Base-by-base conservation (phyloP, 2,329 filamentous ascomycete species). In the Laburnicola sp. region DNA sequence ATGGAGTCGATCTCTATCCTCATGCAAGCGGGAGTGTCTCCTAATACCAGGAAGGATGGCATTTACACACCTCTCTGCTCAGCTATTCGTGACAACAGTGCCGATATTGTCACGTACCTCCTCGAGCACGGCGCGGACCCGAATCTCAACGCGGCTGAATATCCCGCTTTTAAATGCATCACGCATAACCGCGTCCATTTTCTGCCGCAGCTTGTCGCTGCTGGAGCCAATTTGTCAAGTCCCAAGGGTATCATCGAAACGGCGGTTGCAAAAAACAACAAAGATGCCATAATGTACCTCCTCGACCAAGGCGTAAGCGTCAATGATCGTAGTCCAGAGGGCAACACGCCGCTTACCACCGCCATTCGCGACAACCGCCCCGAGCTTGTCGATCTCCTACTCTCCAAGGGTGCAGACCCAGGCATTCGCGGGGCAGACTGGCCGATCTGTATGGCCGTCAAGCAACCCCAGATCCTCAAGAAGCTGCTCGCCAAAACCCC, bases 381-480 rank as follows among this genome's bases (percentile, higher is more conserved):
- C 23, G 84, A 86, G 4, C 75, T 86, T 58, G 78, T 88, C 22
- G 82, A 86, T 34, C 66, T 80, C 8, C 76, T 87, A 1, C 75
- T 87, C 5, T 68, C 74, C 3, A 77, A 81, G 26, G 84, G 84
- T 8, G 85, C 84, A 0, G 82, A 86, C 53, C 82, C 85, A 3
- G 81, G 82, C 48, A 72, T 86, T 16, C 79, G 85, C 10, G 86
- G 86, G 30, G 77, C 86, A 60, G 84, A 88, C 64, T 89, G 86
- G 86, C 86, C 86, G 0, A 77, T 88, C 8, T 85, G 81, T 67
- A 85, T 89, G 82, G 85, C 86, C 0, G 84, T 88, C 43, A 78
- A 77, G 53, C 80, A 83, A 31, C 85, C 86, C 0, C 66, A 70
- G 0, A 80, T 89, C 37, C 78, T 88, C 8, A 78, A 79, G 59